Conservation (phyloP, 306 rosid species). For the Notholithocarpus densiflorus region DNA sequence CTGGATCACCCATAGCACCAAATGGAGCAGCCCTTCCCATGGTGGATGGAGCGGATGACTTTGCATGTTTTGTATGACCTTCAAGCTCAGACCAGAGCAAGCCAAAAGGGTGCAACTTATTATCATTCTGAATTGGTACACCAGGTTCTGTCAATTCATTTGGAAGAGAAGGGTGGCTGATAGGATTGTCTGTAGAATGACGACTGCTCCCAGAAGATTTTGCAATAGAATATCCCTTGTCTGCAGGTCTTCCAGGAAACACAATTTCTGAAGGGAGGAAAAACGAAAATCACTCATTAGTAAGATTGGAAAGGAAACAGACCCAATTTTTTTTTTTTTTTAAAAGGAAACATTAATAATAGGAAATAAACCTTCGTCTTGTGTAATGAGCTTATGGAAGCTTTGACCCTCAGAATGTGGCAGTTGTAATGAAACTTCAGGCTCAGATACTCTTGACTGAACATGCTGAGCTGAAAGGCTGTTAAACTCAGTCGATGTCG, state of each 20-base stretch:
- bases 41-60: conserved; percentile 30
- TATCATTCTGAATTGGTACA: conserved; percentile 34
- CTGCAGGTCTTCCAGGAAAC: conserved; percentile 43
- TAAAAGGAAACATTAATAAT: background rate
- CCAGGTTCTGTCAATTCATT: conserved; percentile 37
- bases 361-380: conserved; percentile 45
- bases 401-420: conserved; percentile 37
- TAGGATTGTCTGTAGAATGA: conserved; percentile 23
- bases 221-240: conserved; percentile 24
- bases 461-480: conserved; percentile 32
- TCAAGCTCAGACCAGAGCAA: conserved; percentile 61
- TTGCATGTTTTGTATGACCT: conserved; percentile 32
- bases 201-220: conserved; percentile 27
- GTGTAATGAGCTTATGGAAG: conserved; percentile 34
- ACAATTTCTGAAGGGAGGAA: conserved; percentile 29
- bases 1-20: conserved; percentile 41
- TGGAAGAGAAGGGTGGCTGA: conserved; percentile 21
- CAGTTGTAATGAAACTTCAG: conserved; percentile 31
- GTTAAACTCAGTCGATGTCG: conserved; percentile 26
- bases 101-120: conserved; percentile 58
- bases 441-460: conserved; percentile 33
- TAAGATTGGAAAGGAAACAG: background rate
- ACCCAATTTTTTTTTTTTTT: too few relatives aligned
- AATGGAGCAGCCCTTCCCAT: conserved; percentile 32
- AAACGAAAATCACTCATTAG: background rate